Evolutionary conservation across 805 yeast species (phyloP).

Genomic region (Candida ascalaphidarum): DNA sequence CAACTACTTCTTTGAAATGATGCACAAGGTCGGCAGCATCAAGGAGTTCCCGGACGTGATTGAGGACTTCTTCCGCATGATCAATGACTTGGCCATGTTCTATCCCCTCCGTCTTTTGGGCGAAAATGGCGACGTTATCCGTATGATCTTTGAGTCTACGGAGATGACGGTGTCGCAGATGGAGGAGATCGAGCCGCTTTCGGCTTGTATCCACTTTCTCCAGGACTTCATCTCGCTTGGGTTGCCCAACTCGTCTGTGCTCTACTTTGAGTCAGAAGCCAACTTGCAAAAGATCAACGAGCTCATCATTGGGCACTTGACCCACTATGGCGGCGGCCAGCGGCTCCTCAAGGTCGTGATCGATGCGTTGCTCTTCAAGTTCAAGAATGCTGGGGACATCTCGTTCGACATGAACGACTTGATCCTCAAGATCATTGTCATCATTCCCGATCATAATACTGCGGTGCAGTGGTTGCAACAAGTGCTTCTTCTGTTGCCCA

Average conservation of each 20-base stretch:
- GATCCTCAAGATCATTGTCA: constrained; percentile 52
- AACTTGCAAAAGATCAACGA: constrained; percentile 49
- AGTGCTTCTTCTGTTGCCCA: constrained; percentile 51
- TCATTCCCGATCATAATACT: constrained; percentile 34
- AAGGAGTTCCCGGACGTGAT: constrained; percentile 55
- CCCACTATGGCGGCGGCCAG: constrained; percentile 43
- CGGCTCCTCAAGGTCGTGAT: constrained; percentile 45
- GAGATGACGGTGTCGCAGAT: constrained; percentile 40
- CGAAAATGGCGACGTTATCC: constrained; percentile 36
- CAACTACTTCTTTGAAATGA: constrained; percentile 42
- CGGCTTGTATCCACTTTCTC: constrained; percentile 63
- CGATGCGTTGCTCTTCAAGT: constrained; percentile 60
- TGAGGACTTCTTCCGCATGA: constrained; percentile 82
- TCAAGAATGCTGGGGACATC: constrained; percentile 62
- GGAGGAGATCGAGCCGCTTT: constrained; percentile 65
- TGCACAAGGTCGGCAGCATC: constrained; percentile 20
- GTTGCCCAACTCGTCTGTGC: constrained; percentile 68
- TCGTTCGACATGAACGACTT: constrained; percentile 71
- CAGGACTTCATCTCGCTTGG: constrained; percentile 87
- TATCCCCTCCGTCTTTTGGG: constrained; percentile 51
- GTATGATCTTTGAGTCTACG: constrained; percentile 51
- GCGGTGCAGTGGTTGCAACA: constrained; percentile 53
- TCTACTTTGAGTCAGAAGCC: constrained; percentile 46
- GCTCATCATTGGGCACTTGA: constrained; percentile 28
- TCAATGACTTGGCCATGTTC: constrained; percentile 68